A percentile compares a stretch with the other conserved stretches of the same genome.
phyloP scores from a whole-genome alignment of 345 rosid species.

The Boechera divaricarpa region DNA sequence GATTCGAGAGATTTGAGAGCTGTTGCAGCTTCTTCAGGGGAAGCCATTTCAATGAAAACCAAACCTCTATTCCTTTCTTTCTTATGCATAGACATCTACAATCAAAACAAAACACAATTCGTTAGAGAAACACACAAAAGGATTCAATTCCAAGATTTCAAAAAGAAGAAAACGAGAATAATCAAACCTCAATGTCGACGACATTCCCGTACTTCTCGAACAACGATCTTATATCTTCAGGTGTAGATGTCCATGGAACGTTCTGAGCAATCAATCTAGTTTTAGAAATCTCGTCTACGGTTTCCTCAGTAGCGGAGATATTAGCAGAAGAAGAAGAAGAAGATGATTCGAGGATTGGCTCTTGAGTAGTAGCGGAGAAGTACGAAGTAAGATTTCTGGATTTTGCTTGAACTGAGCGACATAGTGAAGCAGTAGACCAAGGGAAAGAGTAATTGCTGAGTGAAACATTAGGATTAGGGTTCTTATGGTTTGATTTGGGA shows the following conservation, averaged over 20 bases:
- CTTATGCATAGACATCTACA: conserved; percentile 81
- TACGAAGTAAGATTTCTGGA: conserved; percentile 38
- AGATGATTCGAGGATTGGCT: conserved; percentile 43
- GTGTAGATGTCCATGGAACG: conserved; percentile 75
- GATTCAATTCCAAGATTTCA: neutral
- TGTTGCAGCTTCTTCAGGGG: conserved; percentile 71
- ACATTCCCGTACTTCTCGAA: conserved; percentile 74
- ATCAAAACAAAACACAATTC: conserved; percentile 1
- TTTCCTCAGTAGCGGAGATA: conserved; percentile 26
- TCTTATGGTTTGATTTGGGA: conserved; percentile 28
- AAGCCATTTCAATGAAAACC: conserved; percentile 78
- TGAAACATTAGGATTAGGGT: neutral
- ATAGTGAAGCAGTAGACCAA: conserved; percentile 33
- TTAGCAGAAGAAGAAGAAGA: conserved; percentile 28
- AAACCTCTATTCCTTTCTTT: conserved; percentile 74
- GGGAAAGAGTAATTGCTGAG: conserved; percentile 21
- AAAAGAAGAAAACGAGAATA: conserved; percentile 10
- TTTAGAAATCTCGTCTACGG: conserved; percentile 54
- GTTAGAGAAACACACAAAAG: conserved; percentile 13
- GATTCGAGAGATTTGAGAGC: conserved; percentile 69
- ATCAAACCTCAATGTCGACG: conserved; percentile 70
- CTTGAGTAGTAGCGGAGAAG: conserved; percentile 56
- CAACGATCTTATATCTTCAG: conserved; percentile 80
- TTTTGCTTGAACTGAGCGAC: conserved; percentile 38
- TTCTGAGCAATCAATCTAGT: conserved; percentile 74